Percentiles rank a stretch among this genome's conserved stretches.
phyloP scores from a whole-genome alignment of 306 rosid species.

The Cucurbita moschata region DNA sequence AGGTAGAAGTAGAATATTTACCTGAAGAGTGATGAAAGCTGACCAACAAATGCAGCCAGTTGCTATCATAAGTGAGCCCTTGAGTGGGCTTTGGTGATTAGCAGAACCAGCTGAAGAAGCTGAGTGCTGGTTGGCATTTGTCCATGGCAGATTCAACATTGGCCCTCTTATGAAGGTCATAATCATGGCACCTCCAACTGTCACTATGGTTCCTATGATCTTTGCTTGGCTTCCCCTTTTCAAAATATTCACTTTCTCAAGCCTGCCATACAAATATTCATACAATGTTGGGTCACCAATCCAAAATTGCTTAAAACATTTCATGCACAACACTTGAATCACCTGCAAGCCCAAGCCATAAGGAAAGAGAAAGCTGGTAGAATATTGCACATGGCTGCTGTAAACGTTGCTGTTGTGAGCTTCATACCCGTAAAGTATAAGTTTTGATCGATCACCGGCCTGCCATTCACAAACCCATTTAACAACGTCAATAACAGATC shows the following conservation, averaged over 20 bases:
- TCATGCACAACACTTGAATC: too few relatives aligned
- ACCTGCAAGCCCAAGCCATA: conserved; percentile 25
- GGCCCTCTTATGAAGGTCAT: conserved; percentile 20
- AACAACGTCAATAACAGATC: neutral
- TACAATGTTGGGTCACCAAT: neutral
- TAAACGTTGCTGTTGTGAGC: conserved; percentile 21
- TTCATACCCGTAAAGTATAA: conserved; percentile 13
- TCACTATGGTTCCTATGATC: conserved; percentile 13
- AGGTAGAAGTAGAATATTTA: too few relatives aligned
- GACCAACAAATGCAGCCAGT: conserved; percentile 39
- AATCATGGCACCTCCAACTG: conserved; percentile 22
- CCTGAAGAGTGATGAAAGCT: conserved; percentile 26
- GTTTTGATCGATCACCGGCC: conserved; percentile 25
- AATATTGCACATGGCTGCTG: conserved; percentile 27
- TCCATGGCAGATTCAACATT: conserved; percentile 9
- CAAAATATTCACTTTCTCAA: conserved; percentile 30
- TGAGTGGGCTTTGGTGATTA: conserved; percentile 13
- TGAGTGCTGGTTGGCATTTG: neutral
- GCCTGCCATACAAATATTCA: conserved; percentile 15
- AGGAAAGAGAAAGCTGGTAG: conserved; percentile 20
- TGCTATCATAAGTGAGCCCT: conserved; percentile 28
- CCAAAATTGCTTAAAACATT: too few relatives aligned
- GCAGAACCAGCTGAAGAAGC: neutral
- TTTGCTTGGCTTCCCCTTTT: conserved; percentile 31
- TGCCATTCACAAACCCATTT: neutral